phyloP scores from a whole-genome alignment of 208 protist species.

The Acanthamoeba castellanii region DNA sequence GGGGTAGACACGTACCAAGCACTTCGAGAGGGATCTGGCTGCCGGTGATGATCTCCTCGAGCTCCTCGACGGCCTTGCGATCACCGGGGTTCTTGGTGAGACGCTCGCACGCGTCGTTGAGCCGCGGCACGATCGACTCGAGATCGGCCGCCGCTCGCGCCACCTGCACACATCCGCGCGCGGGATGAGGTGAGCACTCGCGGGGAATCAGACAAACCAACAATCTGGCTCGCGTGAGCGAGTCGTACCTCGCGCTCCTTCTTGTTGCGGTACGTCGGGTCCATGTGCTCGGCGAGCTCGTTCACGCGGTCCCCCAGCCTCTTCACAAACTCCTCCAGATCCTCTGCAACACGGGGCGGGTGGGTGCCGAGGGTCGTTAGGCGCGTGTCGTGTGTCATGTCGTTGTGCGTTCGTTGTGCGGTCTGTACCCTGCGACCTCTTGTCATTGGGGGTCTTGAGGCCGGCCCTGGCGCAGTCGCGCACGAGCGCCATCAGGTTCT shows the following conservation, averaged over 20 bases:
- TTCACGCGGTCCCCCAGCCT: neutral
- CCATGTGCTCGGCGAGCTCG: slow-evolving; percentile 9
- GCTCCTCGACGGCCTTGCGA: slow-evolving; percentile 18
- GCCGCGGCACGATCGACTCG: neutral
- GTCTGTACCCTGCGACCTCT: neutral
- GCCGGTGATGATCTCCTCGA: slow-evolving; percentile 25
- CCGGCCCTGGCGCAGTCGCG: neutral
- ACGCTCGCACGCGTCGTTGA: neutral
- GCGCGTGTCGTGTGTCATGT: neutral
- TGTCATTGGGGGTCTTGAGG: slow-evolving; percentile 15
- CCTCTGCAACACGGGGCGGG: neutral
- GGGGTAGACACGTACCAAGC: neutral
- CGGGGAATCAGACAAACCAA: too few species aligned
- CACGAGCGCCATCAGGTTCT: slow-evolving; percentile 7
- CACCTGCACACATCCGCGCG: neutral
- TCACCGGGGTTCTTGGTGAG: neutral
- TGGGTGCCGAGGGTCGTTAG: neutral
- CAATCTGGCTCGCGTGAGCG: neutral
- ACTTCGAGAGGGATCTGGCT: slow-evolving; percentile 19
- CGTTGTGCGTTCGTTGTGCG: neutral
- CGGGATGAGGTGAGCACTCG: too few species aligned
- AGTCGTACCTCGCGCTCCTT: slow-evolving; percentile 1
- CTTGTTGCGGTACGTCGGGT: slow-evolving; percentile 30
- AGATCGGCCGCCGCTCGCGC: neutral
- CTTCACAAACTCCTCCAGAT: slow-evolving; percentile 32